Conservation (phyloP, 2,329 filamentous ascomycete genomes). For the Sporothrix protearum region DNA sequence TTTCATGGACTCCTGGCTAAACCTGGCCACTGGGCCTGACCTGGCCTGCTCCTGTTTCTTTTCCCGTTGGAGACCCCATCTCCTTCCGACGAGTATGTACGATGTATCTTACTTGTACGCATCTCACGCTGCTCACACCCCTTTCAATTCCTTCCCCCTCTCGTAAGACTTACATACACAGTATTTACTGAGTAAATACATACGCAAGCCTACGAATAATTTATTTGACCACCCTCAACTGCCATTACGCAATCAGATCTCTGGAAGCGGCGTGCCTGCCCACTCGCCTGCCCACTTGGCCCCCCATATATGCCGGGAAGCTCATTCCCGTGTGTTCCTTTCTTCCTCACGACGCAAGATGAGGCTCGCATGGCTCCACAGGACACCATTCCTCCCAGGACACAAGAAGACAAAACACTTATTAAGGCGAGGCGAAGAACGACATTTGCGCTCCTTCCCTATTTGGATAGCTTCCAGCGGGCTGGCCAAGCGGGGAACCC, state of each 20-base stretch:
- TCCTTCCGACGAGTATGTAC: neutral
- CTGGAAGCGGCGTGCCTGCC: neutral
- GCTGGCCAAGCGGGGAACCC: neutral
- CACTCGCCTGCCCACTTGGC: neutral
- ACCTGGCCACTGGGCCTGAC: neutral
- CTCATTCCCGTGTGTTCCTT: neutral
- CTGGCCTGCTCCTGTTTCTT: neutral
- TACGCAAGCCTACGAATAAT: neutral
- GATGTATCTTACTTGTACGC: no score
- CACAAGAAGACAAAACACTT: neutral
- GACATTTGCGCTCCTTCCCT: conserved; percentile 16
- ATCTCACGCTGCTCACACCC: neutral
- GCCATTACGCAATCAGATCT: neutral
- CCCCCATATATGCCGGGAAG: neutral
- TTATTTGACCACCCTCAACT: neutral
- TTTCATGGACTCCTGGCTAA: neutral
- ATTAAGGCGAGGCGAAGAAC: neutral
- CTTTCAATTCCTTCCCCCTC: neutral
- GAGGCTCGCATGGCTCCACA: conserved; percentile 8
- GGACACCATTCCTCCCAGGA: neutral
- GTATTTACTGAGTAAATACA: neutral
- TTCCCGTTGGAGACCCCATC: neutral
- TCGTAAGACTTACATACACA: neutral
- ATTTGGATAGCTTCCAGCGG: conserved; percentile 16
- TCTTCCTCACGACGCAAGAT: neutral